Conservation (phyloP, 164 flowering plant species). For the Sextonia rubra region DNA sequence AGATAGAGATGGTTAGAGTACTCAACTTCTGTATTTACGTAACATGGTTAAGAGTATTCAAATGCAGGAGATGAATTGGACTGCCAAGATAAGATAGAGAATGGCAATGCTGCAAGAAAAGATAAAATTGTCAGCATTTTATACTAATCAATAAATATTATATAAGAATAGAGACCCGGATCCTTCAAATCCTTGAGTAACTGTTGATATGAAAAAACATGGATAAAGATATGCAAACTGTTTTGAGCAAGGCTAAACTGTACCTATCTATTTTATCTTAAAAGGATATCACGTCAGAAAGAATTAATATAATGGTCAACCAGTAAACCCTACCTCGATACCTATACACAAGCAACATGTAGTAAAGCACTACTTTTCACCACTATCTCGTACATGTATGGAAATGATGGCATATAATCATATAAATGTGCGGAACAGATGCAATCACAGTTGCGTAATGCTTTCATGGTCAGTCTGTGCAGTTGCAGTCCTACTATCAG, state of each 20-base stretch:
- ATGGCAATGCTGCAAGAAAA: neutral
- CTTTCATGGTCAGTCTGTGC: too few species aligned
- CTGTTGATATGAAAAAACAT: neutral
- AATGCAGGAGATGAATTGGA: neutral
- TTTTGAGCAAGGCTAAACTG: neutral
- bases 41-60: too few species aligned
- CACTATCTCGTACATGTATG: neutral
- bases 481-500: too few species aligned
- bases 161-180: neutral
- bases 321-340: neutral
- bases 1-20: neutral
- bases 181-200: neutral
- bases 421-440: neutral
- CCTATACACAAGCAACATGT: neutral
- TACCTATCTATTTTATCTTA: neutral
- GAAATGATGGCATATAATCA: neutral
- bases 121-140: neutral
- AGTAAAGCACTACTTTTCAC: neutral
- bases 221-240: neutral
- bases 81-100: neutral
- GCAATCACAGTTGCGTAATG: neutral
- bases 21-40: neutral
- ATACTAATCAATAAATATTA: neutral
- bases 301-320: neutral
- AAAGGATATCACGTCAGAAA: neutral